Base-by-base conservation (phyloP, 306 rosid species). In the Cicer bijugum region DNA sequence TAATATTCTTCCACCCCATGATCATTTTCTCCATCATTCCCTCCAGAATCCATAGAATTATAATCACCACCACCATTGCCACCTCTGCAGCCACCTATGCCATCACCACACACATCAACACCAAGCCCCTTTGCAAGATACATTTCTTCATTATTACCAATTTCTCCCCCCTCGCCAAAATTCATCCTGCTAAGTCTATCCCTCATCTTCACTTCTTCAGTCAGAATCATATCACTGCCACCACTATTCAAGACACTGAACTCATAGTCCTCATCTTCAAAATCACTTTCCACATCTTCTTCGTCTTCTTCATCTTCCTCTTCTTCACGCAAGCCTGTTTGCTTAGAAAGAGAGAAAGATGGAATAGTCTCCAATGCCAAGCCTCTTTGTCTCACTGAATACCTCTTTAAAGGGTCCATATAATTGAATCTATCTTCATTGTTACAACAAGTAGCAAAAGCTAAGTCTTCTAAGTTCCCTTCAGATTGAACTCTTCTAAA, bases 401-500 rank as follows among this genome's bases (percentile, higher is more conserved):
- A 63, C 75, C 60, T 77, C 28, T 51, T 82, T 44, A 79, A 76
- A 55, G 12, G 71, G 28, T 71, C 58, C 60, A 69, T 6, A 19
- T 52, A 78, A 51, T 6, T 46, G 12, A 72, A 69, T 0, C 17
- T 83, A 16, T 87, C 91, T 48, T 87, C 88, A 10, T 44, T 62
- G 37, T 56, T 67, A 68, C 46, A 63, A 80, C 79, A 74, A 39
- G 90, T 59, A 65, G 78, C 76, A 79, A 70, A 80, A 38, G 81
- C 84, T 5, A 89, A 83, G 33, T 84, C 86, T 56, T 85, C 85
- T 79, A 94, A 81, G 81, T 88, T 91, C 16, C 97, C 96, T 37
- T 88, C 97, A 39, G 99, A 94, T 76, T 89, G 91, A 64, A 84
- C 94, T 80, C 95, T 89, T 59, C 88, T 84, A 8, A 91, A 88